These are phyloP conservation scores for Porogramme epimiltina DNA, from an alignment of 1,284 basidiomycete genomes.

Conservation along the genomic window DNA sequence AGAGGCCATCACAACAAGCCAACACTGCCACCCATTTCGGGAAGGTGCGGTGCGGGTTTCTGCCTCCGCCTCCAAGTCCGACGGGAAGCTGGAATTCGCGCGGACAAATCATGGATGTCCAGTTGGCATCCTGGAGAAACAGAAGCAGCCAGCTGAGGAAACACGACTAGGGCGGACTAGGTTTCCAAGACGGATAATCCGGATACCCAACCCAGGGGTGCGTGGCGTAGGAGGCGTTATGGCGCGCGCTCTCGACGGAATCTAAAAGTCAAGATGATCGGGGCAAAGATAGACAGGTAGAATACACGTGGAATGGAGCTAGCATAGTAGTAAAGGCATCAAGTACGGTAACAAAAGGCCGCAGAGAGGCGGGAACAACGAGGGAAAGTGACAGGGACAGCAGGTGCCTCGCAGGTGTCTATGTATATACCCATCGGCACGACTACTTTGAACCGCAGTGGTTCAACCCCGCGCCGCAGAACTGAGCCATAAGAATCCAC, in stretches of 20 bases:
- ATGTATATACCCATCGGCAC: slow-evolving; percentile 2
- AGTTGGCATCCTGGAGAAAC: not conserved
- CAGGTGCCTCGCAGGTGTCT: too few species aligned
- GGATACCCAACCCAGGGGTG: not conserved
- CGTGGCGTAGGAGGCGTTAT: slow-evolving; percentile 1
- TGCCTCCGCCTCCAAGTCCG: slow-evolving; percentile 6
- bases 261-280: slow-evolving; percentile 4
- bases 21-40: slow-evolving; percentile 15
- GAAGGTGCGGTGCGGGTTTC: slow-evolving; percentile 15
- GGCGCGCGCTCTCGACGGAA: slow-evolving; percentile 3
- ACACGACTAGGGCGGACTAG: too few species aligned
- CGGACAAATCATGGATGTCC: not conserved
- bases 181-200: not conserved
- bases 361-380: not conserved
- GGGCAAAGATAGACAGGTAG: slow-evolving; percentile 10
- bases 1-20: slow-evolving; percentile 16
- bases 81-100: slow-evolving; percentile 1
- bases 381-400: not conserved
- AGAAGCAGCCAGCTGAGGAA: too few species aligned
- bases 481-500: slow-evolving; percentile 82
- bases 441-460: slow-evolving; percentile 50
- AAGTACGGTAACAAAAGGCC: not conserved
- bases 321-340: slow-evolving; percentile 18
- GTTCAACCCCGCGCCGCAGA: slow-evolving; percentile 81
- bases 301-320: slow-evolving; percentile 16